Conservation (phyloP, 768 basidiomycete species). For the Agrocybe chaxingu region DNA sequence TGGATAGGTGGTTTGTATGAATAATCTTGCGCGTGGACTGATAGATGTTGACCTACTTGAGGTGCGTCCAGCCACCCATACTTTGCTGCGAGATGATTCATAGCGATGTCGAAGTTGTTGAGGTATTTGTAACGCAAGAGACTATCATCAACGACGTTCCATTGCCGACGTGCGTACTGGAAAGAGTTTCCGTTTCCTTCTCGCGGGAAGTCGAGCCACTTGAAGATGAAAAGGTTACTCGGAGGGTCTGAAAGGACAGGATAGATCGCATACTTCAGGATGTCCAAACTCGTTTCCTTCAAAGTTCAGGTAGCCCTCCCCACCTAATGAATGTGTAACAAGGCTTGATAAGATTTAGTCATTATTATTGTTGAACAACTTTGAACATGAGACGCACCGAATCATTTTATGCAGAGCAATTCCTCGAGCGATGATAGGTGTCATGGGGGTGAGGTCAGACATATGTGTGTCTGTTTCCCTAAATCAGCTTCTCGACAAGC, state of each 20-base stretch:
- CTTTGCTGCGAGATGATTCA: conserved; percentile 83
- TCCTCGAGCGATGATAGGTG: conserved; percentile 84
- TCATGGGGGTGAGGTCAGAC: conserved; percentile 83
- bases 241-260: background rate
- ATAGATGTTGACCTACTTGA: conserved; percentile 48
- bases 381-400: conserved; percentile 46
- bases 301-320: conserved; percentile 97
- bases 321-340: conserved; percentile 88
- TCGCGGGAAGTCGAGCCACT: conserved; percentile 99
- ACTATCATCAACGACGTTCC: conserved; percentile 88
- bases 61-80: conserved; percentile 83
- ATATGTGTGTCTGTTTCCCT: conserved; percentile 75
- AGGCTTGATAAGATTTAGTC: conserved; percentile 44
- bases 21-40: background rate
- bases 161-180: conserved; percentile 95
- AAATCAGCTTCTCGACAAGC: background rate
- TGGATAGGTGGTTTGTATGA: conserved; percentile 26
- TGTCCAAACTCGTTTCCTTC: conserved; percentile 99
- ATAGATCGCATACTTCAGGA: conserved; percentile 67
- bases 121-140: conserved; percentile 91
- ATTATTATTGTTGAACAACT: too few relatives aligned
- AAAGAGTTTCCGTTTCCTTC: conserved; percentile 95
- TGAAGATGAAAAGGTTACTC: background rate
- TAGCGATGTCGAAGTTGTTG: conserved; percentile 88
- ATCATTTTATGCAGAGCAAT: conserved; percentile 97